These are phyloP conservation scores for Amanita rubescens DNA, from an alignment of 768 basidiomycete genomes.

Conservation along the genomic window DNA sequence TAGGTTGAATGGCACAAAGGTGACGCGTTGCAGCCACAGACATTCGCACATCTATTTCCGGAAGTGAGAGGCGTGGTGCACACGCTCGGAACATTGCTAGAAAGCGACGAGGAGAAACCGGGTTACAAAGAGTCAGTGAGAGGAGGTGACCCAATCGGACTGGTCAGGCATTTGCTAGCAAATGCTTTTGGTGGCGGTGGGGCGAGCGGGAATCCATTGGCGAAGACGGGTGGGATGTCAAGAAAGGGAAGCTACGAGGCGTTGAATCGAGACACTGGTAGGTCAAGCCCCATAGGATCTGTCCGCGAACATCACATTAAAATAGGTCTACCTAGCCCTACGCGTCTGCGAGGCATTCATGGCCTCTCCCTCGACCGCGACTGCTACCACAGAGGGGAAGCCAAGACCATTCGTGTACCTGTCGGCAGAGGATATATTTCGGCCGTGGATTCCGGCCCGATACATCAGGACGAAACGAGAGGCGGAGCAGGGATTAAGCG, in stretches of 20 bases:
- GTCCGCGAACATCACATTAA: slow-evolving; percentile 5
- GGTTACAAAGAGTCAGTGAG: slow-evolving; percentile 70
- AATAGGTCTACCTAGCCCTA: slow-evolving; percentile 39
- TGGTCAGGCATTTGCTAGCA: slow-evolving; percentile 36
- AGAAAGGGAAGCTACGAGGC: slow-evolving; percentile 54
- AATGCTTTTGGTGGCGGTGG: slow-evolving; percentile 26
- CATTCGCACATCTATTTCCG: slow-evolving; percentile 64
- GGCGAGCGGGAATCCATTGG: slow-evolving; percentile 52
- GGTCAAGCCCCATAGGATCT: slow-evolving; percentile 17
- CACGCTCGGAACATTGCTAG: slow-evolving; percentile 86
- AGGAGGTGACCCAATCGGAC: slow-evolving; percentile 45
- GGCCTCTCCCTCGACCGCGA: slow-evolving; percentile 29
- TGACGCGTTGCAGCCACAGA: slow-evolving; percentile 70
- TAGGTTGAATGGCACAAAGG: slow-evolving; percentile 88
- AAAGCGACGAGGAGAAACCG: slow-evolving; percentile 40
- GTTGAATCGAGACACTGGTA: slow-evolving; percentile 89
- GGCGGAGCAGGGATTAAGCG: slow-evolving; percentile 67
- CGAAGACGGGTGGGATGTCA: slow-evolving; percentile 24
- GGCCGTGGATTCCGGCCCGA: slow-evolving; percentile 74
- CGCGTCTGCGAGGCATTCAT: slow-evolving; percentile 75
- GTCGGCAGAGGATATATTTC: slow-evolving; percentile 91
- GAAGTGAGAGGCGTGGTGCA: slow-evolving; percentile 78
- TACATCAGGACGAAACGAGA: slow-evolving; percentile 95
- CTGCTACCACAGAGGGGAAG: slow-evolving; percentile 18
- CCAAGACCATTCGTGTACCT: slow-evolving; percentile 84